Evolutionary conservation across 176 grass and related monocot species (phyloP).

Genomic region (Oropetium thomaeum): DNA sequence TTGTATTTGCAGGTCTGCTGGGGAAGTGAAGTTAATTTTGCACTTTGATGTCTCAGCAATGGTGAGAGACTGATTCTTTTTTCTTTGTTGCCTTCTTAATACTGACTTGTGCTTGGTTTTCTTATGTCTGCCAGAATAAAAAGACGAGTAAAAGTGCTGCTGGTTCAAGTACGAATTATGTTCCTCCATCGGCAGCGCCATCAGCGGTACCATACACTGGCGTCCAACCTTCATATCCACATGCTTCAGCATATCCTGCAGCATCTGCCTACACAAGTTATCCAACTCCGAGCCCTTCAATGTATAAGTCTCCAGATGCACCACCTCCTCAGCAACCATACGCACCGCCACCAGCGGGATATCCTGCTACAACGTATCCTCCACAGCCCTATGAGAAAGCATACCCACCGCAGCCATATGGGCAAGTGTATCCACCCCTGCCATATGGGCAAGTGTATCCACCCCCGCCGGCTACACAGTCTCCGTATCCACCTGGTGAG

Average conservation of each 20-base stretch:
- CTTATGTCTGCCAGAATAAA: slow-evolving; percentile 35
- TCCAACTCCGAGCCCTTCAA: slow-evolving; percentile 6
- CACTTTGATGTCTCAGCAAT: slow-evolving; percentile 69
- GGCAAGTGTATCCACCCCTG: slow-evolving; percentile 46
- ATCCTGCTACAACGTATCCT: neutral
- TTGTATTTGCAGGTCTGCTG: slow-evolving; percentile 51
- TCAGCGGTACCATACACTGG: slow-evolving; percentile 27
- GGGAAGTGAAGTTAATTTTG: slow-evolving; percentile 79
- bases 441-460: slow-evolving; percentile 39
- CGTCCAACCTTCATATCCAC: slow-evolving; percentile 32
- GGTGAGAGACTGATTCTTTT: slow-evolving; percentile 20
- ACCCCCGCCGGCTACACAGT: slow-evolving; percentile 31
- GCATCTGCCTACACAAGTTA: slow-evolving; percentile 28
- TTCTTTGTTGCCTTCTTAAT: neutral
- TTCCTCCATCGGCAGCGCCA: neutral
- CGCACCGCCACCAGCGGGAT: slow-evolving; percentile 2
- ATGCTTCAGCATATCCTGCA: slow-evolving; percentile 30
- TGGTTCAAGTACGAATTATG: slow-evolving; percentile 4
- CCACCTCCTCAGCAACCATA: slow-evolving; percentile 37
- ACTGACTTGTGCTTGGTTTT: neutral
- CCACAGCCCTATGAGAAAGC: slow-evolving; percentile 32
- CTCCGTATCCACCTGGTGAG: slow-evolving; percentile 68
- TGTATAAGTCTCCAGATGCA: slow-evolving; percentile 32
- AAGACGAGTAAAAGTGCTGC: slow-evolving; percentile 25
- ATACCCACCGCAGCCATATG: slow-evolving; percentile 36